Base-by-base conservation (phyloP, 2,329 filamentous ascomycete species). In the Hypomyces rosellus region DNA sequence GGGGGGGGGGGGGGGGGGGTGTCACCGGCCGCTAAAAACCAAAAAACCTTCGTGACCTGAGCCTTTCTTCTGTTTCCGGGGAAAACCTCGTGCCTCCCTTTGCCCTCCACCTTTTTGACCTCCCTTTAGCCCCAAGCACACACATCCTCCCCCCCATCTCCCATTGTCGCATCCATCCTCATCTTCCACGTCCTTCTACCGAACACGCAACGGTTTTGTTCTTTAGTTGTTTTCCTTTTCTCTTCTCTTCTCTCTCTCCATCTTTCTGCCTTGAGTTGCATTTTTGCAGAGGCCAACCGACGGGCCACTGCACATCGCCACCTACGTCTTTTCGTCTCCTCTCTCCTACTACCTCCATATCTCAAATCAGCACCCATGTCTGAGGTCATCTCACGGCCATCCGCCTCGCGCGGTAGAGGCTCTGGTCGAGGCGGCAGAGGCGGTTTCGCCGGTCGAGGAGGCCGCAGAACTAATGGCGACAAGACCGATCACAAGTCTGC, bases 351-450 rank as follows among this genome's bases (percentile, higher is more conserved):
- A 60, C 57, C 59, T 57, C 64, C 67, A 65, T 65, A 71, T 66
- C 65, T 69, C 60, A 63, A 69, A 69, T 61, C 64, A 66, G 64
- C 69, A 65, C 73, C 70, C 75, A 97, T 97, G 93, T 95, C 93
- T 81, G 92, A 97, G 82, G 82, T 88, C 76, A 86, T 90, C 79
- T 81, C 86, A 74, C 83, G 91, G 80, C 81, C 87, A 69, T 80
- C 84, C 71, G 84, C 88, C 74, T 73, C 84, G 77, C 89, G 92
- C 75, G 91, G 92, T 74, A 87, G 93, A 82, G 89, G 89, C 76
- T 86, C 89, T 70, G 81, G 85, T 72, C 86, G 92, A 71, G 91
- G 91, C 68, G 90, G 89, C 66, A 81, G 87, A 74, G 85, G 85
- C 69, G 86, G 85, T 61, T 86, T 85, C 70, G 81, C 79, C 64